Evolutionary conservation across 225 moss, liverwort and hornwort genomes (phyloP), one percentile per base, ranked within the genome.

Genomic region (Thuidium tamariscinum): DNA sequence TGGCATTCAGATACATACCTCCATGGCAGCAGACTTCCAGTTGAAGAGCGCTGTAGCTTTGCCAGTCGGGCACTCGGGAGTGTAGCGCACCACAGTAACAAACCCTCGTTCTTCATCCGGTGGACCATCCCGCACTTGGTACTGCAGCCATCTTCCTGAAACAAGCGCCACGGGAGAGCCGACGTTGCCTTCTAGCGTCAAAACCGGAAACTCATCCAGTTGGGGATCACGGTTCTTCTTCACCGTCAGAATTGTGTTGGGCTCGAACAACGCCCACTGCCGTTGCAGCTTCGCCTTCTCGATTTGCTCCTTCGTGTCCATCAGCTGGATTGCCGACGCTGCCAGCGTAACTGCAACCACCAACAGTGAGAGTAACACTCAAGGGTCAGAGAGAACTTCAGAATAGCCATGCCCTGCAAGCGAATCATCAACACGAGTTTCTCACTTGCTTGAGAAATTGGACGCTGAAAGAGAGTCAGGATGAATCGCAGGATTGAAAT

Each of bases 41-140:
- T 93, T 93, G 85, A 91, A 93, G 49, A 93, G 93, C 14, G 92
- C 93, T 30, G 93, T 92, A 48, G 93, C 93, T 82, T 92, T 85
- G 60, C 93, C 92, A 4, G 84, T 77, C 46, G 89, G 93, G 34
- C 92, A 92, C 18, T 90, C 89, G 2, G 88, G 73, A 73, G 89
- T 92, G 41, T 76, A 89, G 7, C 92, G 93, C 77, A 93, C 83
- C 29, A 93, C 81, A 3, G 93, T 93, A 3, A 93, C 89, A 68
- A 90, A 93, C 7, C 90, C 93, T 29, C 82, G 81, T 51, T 93
- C 93, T 39, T 89, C 88, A 62, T 89, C 88, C 2, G 59, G 30
- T 19, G 77, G 61, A 63, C 83, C 69, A 10, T 75, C 87, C 41
- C 72, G 76, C 34, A 93, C 90, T 88, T 92, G 83, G 51, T 93